Evolutionary conservation across 345 rosid genomes (phyloP).

Genomic region (Stellera chamaejasme): DNA sequence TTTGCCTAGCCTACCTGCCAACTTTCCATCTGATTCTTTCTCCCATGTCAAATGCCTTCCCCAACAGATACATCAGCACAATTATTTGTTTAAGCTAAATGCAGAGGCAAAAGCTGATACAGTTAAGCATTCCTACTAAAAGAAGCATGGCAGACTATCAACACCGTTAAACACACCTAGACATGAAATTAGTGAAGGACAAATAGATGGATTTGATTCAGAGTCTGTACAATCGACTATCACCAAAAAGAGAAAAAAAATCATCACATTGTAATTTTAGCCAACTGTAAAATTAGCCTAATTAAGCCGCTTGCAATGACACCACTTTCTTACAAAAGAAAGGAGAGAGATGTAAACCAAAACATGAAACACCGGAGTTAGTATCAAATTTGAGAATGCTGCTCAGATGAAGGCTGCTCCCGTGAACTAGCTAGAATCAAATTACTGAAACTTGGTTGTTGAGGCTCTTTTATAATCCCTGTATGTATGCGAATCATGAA

Average conservation of each 20-base stretch:
- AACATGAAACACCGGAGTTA: constrained; percentile 10
- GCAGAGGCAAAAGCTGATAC: background rate
- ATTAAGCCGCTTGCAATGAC: constrained; percentile 5
- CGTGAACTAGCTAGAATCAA: constrained; percentile 9
- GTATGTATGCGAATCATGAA: constrained; percentile 13
- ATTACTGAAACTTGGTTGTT: constrained; percentile 14
- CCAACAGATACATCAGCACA: constrained; percentile 19
- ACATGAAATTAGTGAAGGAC: constrained; percentile 11
- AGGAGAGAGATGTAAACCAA: background rate
- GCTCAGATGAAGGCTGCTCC: constrained; percentile 11
- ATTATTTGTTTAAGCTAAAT: no score
- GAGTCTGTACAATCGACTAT: constrained; percentile 21
- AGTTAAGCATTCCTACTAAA: no score
- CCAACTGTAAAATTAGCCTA: constrained; percentile 11
- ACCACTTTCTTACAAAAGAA: background rate
- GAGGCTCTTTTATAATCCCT: constrained; percentile 14
- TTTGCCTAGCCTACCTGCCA: constrained; percentile 31
- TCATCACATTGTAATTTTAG: background rate
- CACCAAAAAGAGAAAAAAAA: constrained; percentile 12
- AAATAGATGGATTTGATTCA: constrained; percentile 3
- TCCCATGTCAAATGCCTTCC: constrained; percentile 53
- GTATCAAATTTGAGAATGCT: constrained; percentile 13
- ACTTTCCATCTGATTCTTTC: constrained; percentile 40
- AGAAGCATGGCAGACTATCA: background rate
- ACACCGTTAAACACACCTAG: constrained; percentile 5